phyloP scores from a whole-genome alignment of 495 filamentous ascomycete genomes.

The Penicillium mononematosum region DNA sequence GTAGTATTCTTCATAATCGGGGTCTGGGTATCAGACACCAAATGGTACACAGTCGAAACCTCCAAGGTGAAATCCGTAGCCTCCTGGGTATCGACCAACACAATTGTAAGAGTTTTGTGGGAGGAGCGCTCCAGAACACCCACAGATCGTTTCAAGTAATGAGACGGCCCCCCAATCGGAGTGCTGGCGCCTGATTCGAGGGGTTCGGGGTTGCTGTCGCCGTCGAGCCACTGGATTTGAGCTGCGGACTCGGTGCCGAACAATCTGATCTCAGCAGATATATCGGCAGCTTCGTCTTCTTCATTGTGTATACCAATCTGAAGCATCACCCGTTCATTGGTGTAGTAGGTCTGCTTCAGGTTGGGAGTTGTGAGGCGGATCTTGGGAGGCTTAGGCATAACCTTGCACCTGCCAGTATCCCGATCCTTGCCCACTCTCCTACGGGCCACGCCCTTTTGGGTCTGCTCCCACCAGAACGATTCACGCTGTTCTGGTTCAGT shows the following conservation, averaged over 20 bases:
- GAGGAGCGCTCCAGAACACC: conserved; percentile 52
- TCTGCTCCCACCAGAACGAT: conserved; percentile 56
- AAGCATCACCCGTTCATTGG: conserved; percentile 69
- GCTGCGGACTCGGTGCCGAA: conserved; percentile 60
- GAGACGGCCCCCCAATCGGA: conserved; percentile 32
- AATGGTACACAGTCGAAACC: conserved; percentile 70
- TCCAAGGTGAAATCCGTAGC: conserved; percentile 67
- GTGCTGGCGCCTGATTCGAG: conserved; percentile 28
- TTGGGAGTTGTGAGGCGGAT: conserved; percentile 68
- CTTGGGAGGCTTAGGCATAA: conserved; percentile 89
- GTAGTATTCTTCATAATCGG: conserved; percentile 71
- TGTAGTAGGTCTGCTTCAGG: conserved; percentile 71
- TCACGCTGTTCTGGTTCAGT: conserved; percentile 45
- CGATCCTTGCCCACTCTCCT: conserved; percentile 43
- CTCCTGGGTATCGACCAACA: conserved; percentile 40
- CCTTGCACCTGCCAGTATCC: conserved; percentile 51
- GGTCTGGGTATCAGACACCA: conserved; percentile 79
- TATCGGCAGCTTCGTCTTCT: conserved; percentile 76
- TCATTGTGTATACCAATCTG: conserved; percentile 72
- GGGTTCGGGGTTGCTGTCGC: conserved; percentile 21
- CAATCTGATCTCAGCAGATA: conserved; percentile 65
- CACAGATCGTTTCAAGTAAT: conserved; percentile 37
- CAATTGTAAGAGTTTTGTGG: conserved; percentile 30
- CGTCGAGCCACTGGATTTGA: conserved; percentile 46
- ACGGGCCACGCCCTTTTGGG: conserved; percentile 34